These are phyloP conservation scores for Coelastrella sp. DNA, from an alignment of 139 green algal species.

Conservation along the genomic window DNA sequence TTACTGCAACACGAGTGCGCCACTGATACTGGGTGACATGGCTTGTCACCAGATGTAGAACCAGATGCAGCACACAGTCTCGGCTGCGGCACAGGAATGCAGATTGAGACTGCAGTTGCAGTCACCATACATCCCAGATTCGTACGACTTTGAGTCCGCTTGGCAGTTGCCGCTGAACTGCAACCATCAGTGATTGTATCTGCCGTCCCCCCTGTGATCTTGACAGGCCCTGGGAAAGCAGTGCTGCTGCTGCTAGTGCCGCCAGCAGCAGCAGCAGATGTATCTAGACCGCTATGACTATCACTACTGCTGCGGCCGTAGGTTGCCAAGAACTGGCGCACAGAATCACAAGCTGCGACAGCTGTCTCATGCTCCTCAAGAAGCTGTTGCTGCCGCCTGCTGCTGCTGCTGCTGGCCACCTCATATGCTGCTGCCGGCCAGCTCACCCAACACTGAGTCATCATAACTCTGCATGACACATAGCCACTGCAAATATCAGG, in stretches of 20 bases:
- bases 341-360: constrained; percentile 22
- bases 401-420: background rate
- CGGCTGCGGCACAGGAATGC: too few relatives aligned
- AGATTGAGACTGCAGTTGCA: too few relatives aligned
- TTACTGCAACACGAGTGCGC: too few relatives aligned
- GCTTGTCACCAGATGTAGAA: too few relatives aligned
- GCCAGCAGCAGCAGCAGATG: too few relatives aligned
- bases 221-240: background rate
- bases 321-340: constrained; percentile 20
- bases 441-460: background rate
- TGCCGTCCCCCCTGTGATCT: background rate
- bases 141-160: too few relatives aligned
- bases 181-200: too few relatives aligned
- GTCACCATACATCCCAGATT: too few relatives aligned
- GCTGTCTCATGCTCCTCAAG: background rate
- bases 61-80: too few relatives aligned
- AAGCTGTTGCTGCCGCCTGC: background rate
- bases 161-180: too few relatives aligned
- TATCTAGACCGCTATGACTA: background rate
- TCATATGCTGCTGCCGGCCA: constrained; percentile 8
- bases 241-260: background rate
- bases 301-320: background rate
- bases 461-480: constrained; percentile 10
- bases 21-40: too few relatives aligned
- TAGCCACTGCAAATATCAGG: background rate